Evolutionary conservation across 108 stramenopile species (phyloP), one percentile per base, ranked within the genome.

Genomic region (Nannochloropsis gaditana): DNA sequence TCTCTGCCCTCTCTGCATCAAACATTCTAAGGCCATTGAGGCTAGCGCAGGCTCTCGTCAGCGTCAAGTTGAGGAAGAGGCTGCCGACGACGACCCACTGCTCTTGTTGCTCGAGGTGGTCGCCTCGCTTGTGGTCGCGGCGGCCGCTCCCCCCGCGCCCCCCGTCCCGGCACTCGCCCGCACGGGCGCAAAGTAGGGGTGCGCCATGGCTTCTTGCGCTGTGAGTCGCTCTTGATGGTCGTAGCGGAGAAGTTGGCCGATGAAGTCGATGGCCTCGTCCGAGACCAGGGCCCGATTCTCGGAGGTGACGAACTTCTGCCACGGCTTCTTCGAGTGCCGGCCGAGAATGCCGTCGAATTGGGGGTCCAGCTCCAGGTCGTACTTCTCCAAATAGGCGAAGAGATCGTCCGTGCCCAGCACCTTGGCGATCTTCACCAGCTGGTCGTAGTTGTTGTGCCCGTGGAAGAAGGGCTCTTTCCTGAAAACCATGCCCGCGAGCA

Each of bases 201-300:
- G 97, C 9, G 93, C 92, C 95, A 96, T 96, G 43, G 99, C 98
- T 86, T 99, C 97, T 89, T 95, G 93, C 21, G 99, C 99, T 44
- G 99, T 96, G 44, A 99, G 85, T 10, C 99, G 91, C 87, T 99
- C 99, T 90, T 98, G 97, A 86, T 96, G 97, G 92, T 97, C 97
- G 88, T 98, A 98, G 82, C 95, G 92, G 43, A 88, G 85, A 11
- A 93, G 88, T 87, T 96, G 95, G 9, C 95, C 94, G 10, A 98
- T 94, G 87, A 96, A 98, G 84, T 96, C 95, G 84, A 97, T 94
- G 44, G 96, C 96, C 73, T 98, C 97, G 44, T 92, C 91, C 17
- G 95, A 94, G 43, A 98, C 95, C 42, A 99, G 91, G 90, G 98
- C 97, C 89, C 95, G 95, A 91, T 99, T 99, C 89, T 98, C 97